Percentiles rank a stretch among this genome's conserved stretches.
These are phyloP conservation scores for Tylopilus intermedius DNA, from an alignment of 768 basidiomycete genomes.

Conservation along the genomic window DNA sequence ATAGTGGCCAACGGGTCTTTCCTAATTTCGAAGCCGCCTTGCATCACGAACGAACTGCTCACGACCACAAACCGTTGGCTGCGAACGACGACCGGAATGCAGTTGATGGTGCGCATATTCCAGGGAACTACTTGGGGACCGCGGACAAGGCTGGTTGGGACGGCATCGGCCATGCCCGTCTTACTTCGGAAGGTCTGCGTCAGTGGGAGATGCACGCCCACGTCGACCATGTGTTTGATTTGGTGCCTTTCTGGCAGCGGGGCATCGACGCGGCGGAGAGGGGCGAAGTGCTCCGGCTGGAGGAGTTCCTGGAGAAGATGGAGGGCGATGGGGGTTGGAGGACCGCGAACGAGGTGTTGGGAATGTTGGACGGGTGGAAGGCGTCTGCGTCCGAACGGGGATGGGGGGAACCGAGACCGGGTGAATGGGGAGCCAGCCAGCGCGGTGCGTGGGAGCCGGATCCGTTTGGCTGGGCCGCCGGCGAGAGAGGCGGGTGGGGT, in stretches of 20 bases:
- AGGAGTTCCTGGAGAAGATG: slow-evolving; percentile 43
- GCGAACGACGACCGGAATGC: background rate
- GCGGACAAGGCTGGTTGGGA: slow-evolving; percentile 26
- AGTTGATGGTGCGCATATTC: background rate
- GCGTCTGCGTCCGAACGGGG: background rate
- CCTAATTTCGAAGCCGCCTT: slow-evolving; percentile 28
- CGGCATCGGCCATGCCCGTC: slow-evolving; percentile 27
- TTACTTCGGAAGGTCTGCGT: slow-evolving; percentile 26
- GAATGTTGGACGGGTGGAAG: slow-evolving; percentile 27
- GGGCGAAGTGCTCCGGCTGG: slow-evolving; percentile 40
- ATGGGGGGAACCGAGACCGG: slow-evolving; percentile 10
- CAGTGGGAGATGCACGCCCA: slow-evolving; percentile 29
- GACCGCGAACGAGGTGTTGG: slow-evolving; percentile 26
- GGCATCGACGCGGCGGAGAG: slow-evolving; percentile 45
- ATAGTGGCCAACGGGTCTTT: slow-evolving; percentile 18
- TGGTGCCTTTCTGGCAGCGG: slow-evolving; percentile 52
- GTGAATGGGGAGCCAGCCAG: slow-evolving; percentile 10
- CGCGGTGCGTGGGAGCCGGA: slow-evolving; percentile 9
- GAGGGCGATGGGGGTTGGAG: slow-evolving; percentile 32
- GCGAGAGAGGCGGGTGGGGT: slow-evolving; percentile 14
- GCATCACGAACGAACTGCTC: slow-evolving; percentile 27
- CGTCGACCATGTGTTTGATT: slow-evolving; percentile 45
- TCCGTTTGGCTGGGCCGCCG: background rate
- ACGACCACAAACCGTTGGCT: slow-evolving; percentile 16
- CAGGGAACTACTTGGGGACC: slow-evolving; percentile 9